Evolutionary conservation across 345 rosid genomes (phyloP).

Genomic region (Salix purpurea): DNA sequence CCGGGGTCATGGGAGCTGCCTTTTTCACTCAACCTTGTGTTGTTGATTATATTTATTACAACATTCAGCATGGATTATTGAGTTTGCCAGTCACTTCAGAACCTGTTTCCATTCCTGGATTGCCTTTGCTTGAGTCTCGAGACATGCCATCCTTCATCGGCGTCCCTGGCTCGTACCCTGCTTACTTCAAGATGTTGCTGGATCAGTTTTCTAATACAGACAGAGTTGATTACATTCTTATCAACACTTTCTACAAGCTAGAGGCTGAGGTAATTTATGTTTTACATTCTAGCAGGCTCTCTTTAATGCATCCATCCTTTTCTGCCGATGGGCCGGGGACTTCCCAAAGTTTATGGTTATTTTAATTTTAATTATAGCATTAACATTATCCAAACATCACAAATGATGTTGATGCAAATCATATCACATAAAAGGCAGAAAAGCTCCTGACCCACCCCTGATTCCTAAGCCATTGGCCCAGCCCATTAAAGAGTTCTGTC

Average conservation of each 20-base stretch:
- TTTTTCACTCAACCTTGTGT: constrained; percentile 48
- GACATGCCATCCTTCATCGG: constrained; percentile 21
- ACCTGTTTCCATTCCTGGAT: constrained; percentile 27
- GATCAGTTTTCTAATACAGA: constrained; percentile 19
- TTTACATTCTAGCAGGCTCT: too few species aligned
- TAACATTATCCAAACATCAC: too few species aligned
- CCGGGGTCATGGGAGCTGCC: constrained; percentile 44
- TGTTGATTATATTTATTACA: constrained; percentile 53
- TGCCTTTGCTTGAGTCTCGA: constrained; percentile 14
- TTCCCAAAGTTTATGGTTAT: too few species aligned
- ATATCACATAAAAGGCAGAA: too few species aligned
- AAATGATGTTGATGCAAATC: too few species aligned
- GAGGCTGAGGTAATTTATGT: constrained; percentile 18
- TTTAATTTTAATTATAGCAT: too few species aligned
- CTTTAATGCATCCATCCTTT: too few species aligned
- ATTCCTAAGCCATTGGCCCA: too few species aligned
- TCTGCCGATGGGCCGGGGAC: too few species aligned
- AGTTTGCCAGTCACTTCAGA: constrained; percentile 32
- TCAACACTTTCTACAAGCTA: constrained; percentile 22
- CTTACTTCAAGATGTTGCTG: constrained; percentile 11
- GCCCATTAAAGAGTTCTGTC: too few species aligned
- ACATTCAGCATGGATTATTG: constrained; percentile 34
- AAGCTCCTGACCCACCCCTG: too few species aligned
- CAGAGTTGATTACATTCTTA: constrained; percentile 18
- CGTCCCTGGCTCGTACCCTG: constrained; percentile 17